These are phyloP conservation scores for Botrytis tulipae DNA, from an alignment of 2,329 filamentous ascomycete genomes.

Conservation along the genomic window DNA sequence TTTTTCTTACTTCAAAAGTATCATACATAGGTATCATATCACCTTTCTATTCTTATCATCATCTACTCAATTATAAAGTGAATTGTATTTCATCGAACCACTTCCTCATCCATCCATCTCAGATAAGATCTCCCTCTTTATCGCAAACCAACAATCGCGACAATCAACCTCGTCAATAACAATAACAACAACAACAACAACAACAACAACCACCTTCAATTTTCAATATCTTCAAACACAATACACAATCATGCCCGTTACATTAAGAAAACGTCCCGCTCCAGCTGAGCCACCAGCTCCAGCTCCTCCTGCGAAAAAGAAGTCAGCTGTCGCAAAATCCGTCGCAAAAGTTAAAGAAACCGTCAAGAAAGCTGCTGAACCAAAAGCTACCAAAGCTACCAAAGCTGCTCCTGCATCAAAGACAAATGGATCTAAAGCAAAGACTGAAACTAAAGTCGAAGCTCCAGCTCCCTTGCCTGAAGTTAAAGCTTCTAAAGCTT, in stretches of 20 bases:
- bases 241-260: conserved; percentile 51
- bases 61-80: not conserved
- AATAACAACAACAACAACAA: not conserved
- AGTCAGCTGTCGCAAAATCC: conserved; percentile 42
- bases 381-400: not conserved
- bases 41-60: not conserved
- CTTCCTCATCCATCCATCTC: not conserved
- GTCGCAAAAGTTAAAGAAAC: conserved; percentile 41
- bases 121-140: conserved; percentile 7
- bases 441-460: conserved; percentile 41
- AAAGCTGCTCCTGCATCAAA: conserved; percentile 41
- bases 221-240: conserved; percentile 19
- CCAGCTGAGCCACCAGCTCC: conserved; percentile 46
- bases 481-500: conserved; percentile 34
- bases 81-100: not conserved
- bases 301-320: conserved; percentile 49
- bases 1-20: not conserved
- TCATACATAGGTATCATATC: too few species aligned
- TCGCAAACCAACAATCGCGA: conserved; percentile 22
- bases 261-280: conserved; percentile 62
- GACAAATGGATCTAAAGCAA: conserved; percentile 42
- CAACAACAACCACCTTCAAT: conserved; percentile 5
- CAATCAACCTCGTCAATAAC: conserved; percentile 25
- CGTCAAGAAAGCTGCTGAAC: conserved; percentile 12
- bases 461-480: conserved; percentile 34